These are phyloP conservation scores for Tilletia setariae DNA, from an alignment of 1,284 basidiomycete genomes.

Conservation along the genomic window DNA sequence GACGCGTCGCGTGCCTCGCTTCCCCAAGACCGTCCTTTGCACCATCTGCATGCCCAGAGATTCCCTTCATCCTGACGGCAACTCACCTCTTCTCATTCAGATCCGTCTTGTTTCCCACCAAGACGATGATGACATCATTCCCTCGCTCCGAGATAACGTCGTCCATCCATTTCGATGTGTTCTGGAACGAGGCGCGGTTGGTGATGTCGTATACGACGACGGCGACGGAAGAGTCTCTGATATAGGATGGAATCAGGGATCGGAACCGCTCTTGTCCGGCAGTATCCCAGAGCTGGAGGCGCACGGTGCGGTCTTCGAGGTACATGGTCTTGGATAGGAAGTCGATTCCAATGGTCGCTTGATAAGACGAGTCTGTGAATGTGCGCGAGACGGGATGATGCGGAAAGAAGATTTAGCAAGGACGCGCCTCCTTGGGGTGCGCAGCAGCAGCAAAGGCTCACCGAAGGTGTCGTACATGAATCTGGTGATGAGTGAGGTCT, in stretches of 20 bases:
- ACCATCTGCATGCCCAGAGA: too few species aligned
- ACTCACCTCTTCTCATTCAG: constrained; percentile 52
- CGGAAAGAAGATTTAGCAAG: background rate
- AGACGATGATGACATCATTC: constrained; percentile 95
- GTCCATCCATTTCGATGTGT: constrained; percentile 98
- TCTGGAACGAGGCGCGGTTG: constrained; percentile 92
- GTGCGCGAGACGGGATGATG: background rate
- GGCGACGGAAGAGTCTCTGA: constrained; percentile 95
- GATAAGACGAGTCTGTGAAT: constrained; percentile 86
- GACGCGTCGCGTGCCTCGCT: too few species aligned
- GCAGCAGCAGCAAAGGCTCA: background rate
- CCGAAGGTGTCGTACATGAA: constrained; percentile 94
- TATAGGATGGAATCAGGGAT: constrained; percentile 97
- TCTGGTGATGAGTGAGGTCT: constrained; percentile 93
- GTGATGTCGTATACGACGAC: constrained; percentile 99
- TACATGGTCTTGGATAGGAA: constrained; percentile 99
- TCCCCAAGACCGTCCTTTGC: too few species aligned
- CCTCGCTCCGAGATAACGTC: constrained; percentile 96
- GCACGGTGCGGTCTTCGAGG: constrained; percentile 94
- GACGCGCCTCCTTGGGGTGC: background rate
- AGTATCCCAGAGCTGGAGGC: constrained; percentile 98
- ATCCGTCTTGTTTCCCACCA: constrained; percentile 99
- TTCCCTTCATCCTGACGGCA: background rate
- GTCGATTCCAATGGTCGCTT: constrained; percentile 99
- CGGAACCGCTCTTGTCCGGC: constrained; percentile 96